A percentile compares a stretch with the other conserved stretches of the same genome.
Evolutionary conservation across 148 eudicot genomes (phyloP).

Genomic region (Silene latifolia): DNA sequence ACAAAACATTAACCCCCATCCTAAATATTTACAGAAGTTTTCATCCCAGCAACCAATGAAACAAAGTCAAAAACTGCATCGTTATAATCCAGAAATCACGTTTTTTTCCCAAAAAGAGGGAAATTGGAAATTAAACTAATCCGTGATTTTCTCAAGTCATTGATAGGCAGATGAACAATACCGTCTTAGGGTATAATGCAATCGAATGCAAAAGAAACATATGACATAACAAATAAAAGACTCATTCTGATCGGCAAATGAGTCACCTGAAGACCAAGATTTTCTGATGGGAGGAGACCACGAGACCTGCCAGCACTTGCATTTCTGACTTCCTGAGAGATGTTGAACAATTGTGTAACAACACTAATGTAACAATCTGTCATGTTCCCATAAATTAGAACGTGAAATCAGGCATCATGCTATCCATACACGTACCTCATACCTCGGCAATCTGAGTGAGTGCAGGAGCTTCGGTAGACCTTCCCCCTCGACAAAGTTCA

Average conservation of each 20-base stretch:
- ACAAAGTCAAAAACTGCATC: not conserved
- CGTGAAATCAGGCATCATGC: not conserved
- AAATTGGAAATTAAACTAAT: not conserved
- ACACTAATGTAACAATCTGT: constrained; percentile 8
- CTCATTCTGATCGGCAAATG: constrained; percentile 5
- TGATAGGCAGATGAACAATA: not conserved
- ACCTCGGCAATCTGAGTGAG: constrained; percentile 33
- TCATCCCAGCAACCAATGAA: not conserved
- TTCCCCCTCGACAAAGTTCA: constrained; percentile 55
- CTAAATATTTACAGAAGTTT: not conserved
- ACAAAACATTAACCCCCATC: not conserved
- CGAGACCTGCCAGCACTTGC: constrained; percentile 38
- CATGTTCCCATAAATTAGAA: constrained; percentile 1
- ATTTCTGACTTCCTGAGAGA: constrained; percentile 55
- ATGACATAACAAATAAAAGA: not conserved
- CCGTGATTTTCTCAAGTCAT: not conserved
- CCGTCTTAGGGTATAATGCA: not conserved
- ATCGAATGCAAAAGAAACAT: too few relatives aligned
- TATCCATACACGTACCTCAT: not conserved
- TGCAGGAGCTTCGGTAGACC: constrained; percentile 35
- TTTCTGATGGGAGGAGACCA: constrained; percentile 34
- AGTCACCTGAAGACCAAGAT: constrained; percentile 44
- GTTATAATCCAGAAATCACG: not conserved
- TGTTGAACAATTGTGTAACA: constrained; percentile 15
- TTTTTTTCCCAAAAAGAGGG: not conserved